Evolutionary conservation across 108 stramenopile species (phyloP).

Genomic region (Cyclotella sp.): DNA sequence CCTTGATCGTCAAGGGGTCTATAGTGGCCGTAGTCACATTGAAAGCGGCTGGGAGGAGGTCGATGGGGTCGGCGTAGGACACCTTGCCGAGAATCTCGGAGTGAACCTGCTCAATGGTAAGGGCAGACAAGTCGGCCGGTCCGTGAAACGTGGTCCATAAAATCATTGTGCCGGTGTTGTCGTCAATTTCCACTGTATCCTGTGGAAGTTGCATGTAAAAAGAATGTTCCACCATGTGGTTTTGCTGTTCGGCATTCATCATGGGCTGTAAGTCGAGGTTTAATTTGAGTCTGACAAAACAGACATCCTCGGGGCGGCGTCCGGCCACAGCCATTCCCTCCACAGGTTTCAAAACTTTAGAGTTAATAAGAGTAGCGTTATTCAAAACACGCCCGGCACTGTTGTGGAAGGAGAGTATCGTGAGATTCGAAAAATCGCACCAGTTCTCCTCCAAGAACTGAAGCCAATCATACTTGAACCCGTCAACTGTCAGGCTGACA

Average conservation of each 20-base stretch:
- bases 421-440: too few relatives aligned
- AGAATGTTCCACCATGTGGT: background rate
- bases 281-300: background rate
- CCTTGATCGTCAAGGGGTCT: background rate
- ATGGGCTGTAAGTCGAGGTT: background rate
- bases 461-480: background rate
- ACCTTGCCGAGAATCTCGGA: too few relatives aligned
- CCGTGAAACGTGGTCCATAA: background rate
- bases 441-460: background rate
- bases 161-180: background rate
- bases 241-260: background rate
- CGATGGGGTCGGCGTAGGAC: background rate
- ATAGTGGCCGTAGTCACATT: background rate
- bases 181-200: background rate
- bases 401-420: slow-evolving; percentile 1
- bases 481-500: background rate
- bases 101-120: background rate
- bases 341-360: background rate
- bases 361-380: too few relatives aligned
- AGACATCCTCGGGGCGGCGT: background rate
- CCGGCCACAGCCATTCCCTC: too few relatives aligned
- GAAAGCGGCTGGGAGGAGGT: background rate
- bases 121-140: background rate
- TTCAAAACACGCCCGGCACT: too few relatives aligned
- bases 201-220: slow-evolving; percentile 6